Evolutionary conservation across 2,329 filamentous ascomycete species (phyloP).

Genomic region (Talaromyces islandicus): DNA sequence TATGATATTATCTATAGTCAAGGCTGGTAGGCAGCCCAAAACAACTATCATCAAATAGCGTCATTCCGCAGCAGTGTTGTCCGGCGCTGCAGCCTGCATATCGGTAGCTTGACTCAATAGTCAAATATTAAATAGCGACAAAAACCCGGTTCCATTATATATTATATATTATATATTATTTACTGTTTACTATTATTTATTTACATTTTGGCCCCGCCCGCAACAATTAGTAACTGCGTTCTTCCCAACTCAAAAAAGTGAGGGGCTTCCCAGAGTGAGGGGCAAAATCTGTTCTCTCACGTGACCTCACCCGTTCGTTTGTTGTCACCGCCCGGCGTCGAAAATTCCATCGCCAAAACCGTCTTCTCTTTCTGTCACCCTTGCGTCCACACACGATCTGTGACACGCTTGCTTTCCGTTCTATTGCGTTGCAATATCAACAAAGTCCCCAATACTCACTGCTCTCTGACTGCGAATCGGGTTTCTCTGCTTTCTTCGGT

Average conservation of each 20-base stretch:
- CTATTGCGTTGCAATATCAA: slow-evolving; percentile 6
- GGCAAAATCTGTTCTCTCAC: slow-evolving; percentile 13
- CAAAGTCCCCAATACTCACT: neutral
- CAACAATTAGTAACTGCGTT: neutral
- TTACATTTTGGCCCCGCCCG: neutral
- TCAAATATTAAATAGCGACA: neutral
- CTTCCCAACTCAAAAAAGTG: neutral
- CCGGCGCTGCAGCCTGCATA: neutral
- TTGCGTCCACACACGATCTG: slow-evolving; percentile 18
- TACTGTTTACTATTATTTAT: neutral
- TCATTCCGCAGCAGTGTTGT: neutral
- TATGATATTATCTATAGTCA: neutral
- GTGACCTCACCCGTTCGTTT: slow-evolving; percentile 13
- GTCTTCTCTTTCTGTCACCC: slow-evolving; percentile 19
- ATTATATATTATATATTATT: too few species aligned
- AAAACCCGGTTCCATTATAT: neutral
- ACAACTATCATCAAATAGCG: neutral
- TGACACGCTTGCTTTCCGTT: slow-evolving; percentile 11
- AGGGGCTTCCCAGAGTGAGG: slow-evolving; percentile 4
- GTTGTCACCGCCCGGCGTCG: slow-evolving; percentile 17
- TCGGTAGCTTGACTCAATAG: neutral
- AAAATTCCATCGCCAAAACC: slow-evolving; percentile 27
- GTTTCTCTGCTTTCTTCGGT: slow-evolving; percentile 12
- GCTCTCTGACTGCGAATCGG: neutral
- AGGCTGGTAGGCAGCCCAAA: neutral